Evolutionary conservation across 208 protist species (phyloP).

Genomic region (Trichomonas tenax): DNA sequence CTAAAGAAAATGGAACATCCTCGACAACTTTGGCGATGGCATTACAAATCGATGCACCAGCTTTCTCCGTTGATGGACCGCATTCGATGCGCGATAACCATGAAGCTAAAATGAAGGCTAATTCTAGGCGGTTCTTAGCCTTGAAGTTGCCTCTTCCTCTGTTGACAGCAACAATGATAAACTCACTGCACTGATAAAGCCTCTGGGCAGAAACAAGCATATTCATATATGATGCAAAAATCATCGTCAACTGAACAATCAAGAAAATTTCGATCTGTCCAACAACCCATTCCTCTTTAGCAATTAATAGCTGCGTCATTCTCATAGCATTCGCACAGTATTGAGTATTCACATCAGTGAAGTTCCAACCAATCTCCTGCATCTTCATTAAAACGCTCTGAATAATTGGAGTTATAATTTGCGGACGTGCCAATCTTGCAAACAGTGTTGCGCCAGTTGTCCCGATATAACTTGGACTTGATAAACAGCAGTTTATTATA

Average conservation of each 20-base stretch:
- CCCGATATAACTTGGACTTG: background rate
- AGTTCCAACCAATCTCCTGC: background rate
- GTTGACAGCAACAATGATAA: background rate
- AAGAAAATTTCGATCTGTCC: background rate
- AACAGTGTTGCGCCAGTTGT: background rate
- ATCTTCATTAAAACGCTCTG: background rate
- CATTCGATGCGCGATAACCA: background rate
- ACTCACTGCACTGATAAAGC: background rate
- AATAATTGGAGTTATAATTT: background rate
- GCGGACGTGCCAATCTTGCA: background rate
- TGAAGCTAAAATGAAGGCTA: background rate
- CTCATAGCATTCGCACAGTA: background rate
- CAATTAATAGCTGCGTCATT: background rate
- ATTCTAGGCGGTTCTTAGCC: background rate
- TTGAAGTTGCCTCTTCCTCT: background rate
- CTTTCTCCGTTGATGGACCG: background rate
- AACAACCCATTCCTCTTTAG: background rate
- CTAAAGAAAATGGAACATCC: background rate
- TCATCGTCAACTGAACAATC: background rate
- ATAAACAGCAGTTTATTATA: background rate
- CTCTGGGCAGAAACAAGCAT: background rate
- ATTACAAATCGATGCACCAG: background rate
- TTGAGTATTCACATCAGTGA: background rate
- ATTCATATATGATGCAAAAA: background rate
- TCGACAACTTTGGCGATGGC: background rate